Conservation (phyloP, 805 yeast genomes). For the Komagataella phaffii region DNA sequence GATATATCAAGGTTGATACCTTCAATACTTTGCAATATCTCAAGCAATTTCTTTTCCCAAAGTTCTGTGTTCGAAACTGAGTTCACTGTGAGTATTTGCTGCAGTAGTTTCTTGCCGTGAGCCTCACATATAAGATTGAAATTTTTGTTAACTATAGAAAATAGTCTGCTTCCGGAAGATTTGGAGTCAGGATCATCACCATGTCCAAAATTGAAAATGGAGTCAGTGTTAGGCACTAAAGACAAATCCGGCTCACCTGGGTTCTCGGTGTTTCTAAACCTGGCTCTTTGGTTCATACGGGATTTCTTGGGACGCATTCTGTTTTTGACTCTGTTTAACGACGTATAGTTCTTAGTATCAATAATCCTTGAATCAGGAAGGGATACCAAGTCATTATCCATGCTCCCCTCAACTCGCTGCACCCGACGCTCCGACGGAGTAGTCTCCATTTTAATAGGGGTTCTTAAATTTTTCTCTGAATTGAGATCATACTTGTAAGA, state of each 20-base stretch:
- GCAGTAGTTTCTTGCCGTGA: slow-evolving; percentile 37
- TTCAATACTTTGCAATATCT: slow-evolving; percentile 40
- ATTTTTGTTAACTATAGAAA: slow-evolving; percentile 4
- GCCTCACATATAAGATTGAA: slow-evolving; percentile 13
- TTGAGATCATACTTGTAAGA: background rate
- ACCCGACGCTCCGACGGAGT: background rate
- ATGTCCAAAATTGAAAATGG: background rate
- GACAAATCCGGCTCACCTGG: background rate
- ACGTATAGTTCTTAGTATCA: background rate
- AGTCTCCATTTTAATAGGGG: background rate
- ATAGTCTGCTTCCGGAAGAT: background rate
- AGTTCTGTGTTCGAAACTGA: slow-evolving; percentile 28
- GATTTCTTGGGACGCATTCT: background rate
- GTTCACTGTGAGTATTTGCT: slow-evolving; percentile 53
- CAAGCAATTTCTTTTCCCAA: slow-evolving; percentile 49
- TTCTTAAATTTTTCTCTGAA: background rate
- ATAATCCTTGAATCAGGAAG: background rate
- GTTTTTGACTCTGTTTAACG: background rate
- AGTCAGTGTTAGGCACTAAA: background rate
- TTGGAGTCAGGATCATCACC: background rate
- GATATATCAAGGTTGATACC: slow-evolving; percentile 44
- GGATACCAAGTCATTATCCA: background rate
- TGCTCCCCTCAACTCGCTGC: background rate
- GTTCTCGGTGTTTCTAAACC: background rate
- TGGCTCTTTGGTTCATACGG: background rate